Base-by-base conservation (phyloP, 2,329 filamentous ascomycete species). In the Monilinia laxa region DNA sequence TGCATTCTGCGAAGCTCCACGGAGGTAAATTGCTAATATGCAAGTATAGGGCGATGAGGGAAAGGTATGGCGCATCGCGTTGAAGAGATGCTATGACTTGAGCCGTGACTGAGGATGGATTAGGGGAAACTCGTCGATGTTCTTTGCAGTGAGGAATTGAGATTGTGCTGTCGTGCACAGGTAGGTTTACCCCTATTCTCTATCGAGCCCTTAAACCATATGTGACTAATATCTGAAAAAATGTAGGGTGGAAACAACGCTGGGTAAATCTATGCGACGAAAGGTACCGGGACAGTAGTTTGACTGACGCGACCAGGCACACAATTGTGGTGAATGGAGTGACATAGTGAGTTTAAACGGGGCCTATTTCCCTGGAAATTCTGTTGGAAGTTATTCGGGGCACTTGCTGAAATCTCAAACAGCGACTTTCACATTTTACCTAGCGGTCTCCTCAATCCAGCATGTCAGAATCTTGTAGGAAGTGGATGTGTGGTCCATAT, bases 391-490 rank as follows among this genome's bases (percentile, higher is more conserved):
- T 31, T 49, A 28, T 18, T 40, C 2, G 5, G 55, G 47, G 45
- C 47, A 54, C 35, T 23, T 25, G 25, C 64, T 65, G 51, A 65
- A n/a, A 54, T 55, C 10, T 38, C 49, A 38, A 52, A 65, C 38
- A 65, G 64, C 76, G 69, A 80, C 75, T 68, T 84, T 81, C 75
- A 83, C 83, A 77, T 90, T 68, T 79, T 89, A 60, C 85, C 88
- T 31, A 90, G 86, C 66, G 91, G 91, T 68, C 83, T 93, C 68
- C 82, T 93, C 71, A 91, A 90, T 75, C 87, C 89, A 9, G 80
- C 81, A 54, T 90, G 85, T 76, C 82, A 86, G 73, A 93, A 93
- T 79, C 80, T 93, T 67, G 89, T 93, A 75, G 90, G 90, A 68
- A 89, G 87, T 59, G 89, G 82, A 57, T 83, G 85, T 52, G 85